phyloP scores from a whole-genome alignment of 1,139 yeast species.

The Diutina siamensis region DNA sequence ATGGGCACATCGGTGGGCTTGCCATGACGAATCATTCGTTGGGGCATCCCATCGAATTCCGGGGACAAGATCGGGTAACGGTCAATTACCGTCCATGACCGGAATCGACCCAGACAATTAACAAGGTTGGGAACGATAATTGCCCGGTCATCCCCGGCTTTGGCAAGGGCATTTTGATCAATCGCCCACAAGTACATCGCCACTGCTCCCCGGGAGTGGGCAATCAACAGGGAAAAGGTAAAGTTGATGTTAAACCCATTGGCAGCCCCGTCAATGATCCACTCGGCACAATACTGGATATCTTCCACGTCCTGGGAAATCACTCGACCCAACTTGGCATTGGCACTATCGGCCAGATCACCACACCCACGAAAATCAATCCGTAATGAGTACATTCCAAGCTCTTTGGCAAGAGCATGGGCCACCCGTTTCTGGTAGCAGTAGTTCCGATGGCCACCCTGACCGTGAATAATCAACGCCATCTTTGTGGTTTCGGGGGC shows the following conservation, averaged over 20 bases:
- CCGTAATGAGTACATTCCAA: slow-evolving; percentile 56
- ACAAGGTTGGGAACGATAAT: slow-evolving; percentile 50
- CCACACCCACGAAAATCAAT: slow-evolving; percentile 88
- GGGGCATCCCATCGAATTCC: slow-evolving; percentile 18
- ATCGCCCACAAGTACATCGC: slow-evolving; percentile 71
- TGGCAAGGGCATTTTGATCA: slow-evolving; percentile 21
- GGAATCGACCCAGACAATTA: slow-evolving; percentile 62
- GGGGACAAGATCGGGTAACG: slow-evolving; percentile 18
- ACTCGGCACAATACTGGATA: slow-evolving; percentile 41
- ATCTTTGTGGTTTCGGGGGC: slow-evolving; percentile 30
- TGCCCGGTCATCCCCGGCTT: slow-evolving; percentile 13
- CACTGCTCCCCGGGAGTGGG: slow-evolving; percentile 73
- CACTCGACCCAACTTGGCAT: slow-evolving; percentile 37
- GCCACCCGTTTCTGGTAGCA: slow-evolving; percentile 63
- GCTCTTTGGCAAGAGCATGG: slow-evolving; percentile 40
- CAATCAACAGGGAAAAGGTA: slow-evolving; percentile 44
- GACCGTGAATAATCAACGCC: slow-evolving; percentile 54
- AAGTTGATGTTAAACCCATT: slow-evolving; percentile 30
- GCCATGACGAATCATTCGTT: slow-evolving; percentile 37
- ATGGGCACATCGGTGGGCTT: slow-evolving; percentile 25
- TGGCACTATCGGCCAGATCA: slow-evolving; percentile 43
- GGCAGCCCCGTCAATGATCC: slow-evolving; percentile 22
- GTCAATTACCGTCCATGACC: slow-evolving; percentile 24
- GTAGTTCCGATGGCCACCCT: slow-evolving; percentile 74
- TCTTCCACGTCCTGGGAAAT: slow-evolving; percentile 59